Base-by-base conservation (phyloP, 2,329 filamentous ascomycete species). In the Byssothecium circinans region DNA sequence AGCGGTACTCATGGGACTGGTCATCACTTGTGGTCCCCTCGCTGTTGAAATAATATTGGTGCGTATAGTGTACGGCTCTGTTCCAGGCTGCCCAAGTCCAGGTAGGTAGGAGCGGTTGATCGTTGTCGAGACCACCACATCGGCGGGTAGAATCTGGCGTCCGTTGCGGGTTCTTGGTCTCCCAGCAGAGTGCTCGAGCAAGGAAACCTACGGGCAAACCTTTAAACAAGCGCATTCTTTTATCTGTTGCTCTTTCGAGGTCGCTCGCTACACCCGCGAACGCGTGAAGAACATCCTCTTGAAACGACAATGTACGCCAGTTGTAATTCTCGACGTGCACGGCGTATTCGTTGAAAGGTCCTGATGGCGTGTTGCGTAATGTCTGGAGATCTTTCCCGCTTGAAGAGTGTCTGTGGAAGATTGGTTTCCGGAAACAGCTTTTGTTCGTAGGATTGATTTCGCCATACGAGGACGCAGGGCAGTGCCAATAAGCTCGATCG, bases 21-120 rank as follows among this genome's bases (percentile, higher is more conserved):
- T 4, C 36, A 14, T 39, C 22, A 14, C 10, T n/a, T 14, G 6
- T 32, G 7, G 29, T 32, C 5, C 12, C 29, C n/a, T 39, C 19
- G 7, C 23, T 15, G 22, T 39, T 39, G 36, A 39, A 39, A 15
- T 39, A 39, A 11, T 39, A 39, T 27, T 39, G 36, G 4, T 27
- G 36, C 10, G 36, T 39, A 20, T 39, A 39, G n/a, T 39, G 22
- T 12, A 39, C 36, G n/a, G 36, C 36, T 10, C 20, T 39, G 22
- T 25, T 39, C 36, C 36, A 39, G 12, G 36, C 36, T 25, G 36
- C 36, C 36, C 36, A 39, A 5, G 19, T 39, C 36, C 36, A 39
- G 12, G 20, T 39, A 25, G 36, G 36, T 5, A 39, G 23, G 3
- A 39, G 8, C 2, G 36, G 36, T n/a, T 11, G 36, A n/a, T 32